These are phyloP conservation scores for Suillus subalutaceus DNA, from an alignment of 768 basidiomycete species.

Conservation along the genomic window DNA sequence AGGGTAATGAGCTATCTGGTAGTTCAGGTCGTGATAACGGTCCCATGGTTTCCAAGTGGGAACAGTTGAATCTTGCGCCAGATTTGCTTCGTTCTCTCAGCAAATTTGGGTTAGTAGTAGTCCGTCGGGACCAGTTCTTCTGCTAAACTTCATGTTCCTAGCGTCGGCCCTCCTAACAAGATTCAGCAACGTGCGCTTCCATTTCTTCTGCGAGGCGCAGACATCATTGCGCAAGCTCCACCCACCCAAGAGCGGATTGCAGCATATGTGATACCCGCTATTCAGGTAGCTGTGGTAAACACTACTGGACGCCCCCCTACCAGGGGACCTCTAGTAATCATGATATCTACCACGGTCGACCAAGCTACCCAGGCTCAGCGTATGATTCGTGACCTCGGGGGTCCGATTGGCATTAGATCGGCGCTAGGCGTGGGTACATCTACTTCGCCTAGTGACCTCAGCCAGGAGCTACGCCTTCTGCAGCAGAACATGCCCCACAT, in stretches of 20 bases:
- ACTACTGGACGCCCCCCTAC: conserved; percentile 57
- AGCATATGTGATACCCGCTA: conserved; percentile 92
- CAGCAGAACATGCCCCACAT: conserved; percentile 94
- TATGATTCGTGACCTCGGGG: conserved; percentile 93
- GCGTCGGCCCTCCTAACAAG: conserved; percentile 97
- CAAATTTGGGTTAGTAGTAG: conserved; percentile 83
- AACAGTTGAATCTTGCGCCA: conserved; percentile 82
- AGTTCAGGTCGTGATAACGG: conserved; percentile 68
- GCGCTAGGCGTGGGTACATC: conserved; percentile 86
- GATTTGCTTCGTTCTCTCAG: conserved; percentile 86
- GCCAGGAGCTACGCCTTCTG: conserved; percentile 79
- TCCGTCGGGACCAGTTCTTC: background rate
- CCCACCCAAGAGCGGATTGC: conserved; percentile 98
- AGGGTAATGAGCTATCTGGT: conserved; percentile 57
- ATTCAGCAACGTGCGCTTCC: conserved; percentile 97
- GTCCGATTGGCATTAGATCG: conserved; percentile 89
- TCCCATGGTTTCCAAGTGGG: conserved; percentile 93
- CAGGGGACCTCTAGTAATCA: conserved; percentile 82
- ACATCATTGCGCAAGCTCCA: conserved; percentile 98
- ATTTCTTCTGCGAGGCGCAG: conserved; percentile 89
- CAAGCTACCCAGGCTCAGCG: conserved; percentile 97
- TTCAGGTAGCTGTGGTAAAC: conserved; percentile 77
- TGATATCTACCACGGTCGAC: conserved; percentile 98
- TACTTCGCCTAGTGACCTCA: conserved; percentile 58
- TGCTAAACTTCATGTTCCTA: conserved; percentile 33